These are phyloP conservation scores for Aethionema arabicum DNA, from an alignment of 345 rosid species.

Conservation along the genomic window DNA sequence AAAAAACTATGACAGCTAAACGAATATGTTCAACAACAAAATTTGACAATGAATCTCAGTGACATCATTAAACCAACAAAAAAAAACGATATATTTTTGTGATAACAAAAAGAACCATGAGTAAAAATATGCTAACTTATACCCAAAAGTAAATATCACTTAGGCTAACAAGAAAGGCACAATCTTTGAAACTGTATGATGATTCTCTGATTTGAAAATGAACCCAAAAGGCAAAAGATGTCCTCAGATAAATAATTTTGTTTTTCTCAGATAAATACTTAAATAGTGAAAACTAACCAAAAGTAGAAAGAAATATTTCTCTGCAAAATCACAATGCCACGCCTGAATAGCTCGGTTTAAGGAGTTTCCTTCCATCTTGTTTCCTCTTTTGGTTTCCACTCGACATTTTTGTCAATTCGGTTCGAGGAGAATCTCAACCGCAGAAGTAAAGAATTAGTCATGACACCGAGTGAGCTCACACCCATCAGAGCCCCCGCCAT, in stretches of 20 bases:
- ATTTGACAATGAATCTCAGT: no score
- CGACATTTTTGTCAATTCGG: constrained; percentile 31
- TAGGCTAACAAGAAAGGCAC: no score
- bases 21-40: no score
- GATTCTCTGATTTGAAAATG: constrained; percentile 11
- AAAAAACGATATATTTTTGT: no score
- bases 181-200: no score
- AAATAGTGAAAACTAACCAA: neutral
- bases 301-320: constrained; percentile 3
- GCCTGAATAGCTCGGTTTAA: constrained; percentile 12
- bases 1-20: no score
- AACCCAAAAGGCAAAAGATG: neutral
- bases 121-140: no score
- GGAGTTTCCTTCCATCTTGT: constrained; percentile 30
- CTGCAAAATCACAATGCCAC: constrained; percentile 14
- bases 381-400: constrained; percentile 35
- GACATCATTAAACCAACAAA: no score
- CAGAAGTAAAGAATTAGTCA: constrained; percentile 82
- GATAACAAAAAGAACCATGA: no score
- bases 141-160: no score
- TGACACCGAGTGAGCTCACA: constrained; percentile 89
- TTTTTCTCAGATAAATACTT: neutral
- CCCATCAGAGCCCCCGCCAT: constrained; percentile 98
- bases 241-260: neutral
- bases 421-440: constrained; percentile 60